phyloP scores from a whole-genome alignment of 129 eudicot genomes.

The Helichrysum umbraculigerum region DNA sequence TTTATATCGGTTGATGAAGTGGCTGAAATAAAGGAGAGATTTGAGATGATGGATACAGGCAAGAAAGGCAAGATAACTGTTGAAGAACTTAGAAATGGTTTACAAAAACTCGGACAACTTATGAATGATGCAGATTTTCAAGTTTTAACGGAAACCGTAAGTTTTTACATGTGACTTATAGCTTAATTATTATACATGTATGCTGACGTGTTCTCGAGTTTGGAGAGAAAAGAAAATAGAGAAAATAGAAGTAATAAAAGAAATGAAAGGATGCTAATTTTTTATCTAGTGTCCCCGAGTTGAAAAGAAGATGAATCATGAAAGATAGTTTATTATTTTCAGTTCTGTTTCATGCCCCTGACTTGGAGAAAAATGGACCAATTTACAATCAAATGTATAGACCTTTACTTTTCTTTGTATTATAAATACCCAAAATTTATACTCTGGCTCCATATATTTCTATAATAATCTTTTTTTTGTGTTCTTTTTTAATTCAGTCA shows the following conservation, averaged over 20 bases:
- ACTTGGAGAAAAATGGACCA: background rate
- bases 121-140: conserved; percentile 65
- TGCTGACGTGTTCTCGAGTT: background rate
- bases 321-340: too few relatives aligned
- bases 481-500: background rate
- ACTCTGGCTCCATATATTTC: too few relatives aligned
- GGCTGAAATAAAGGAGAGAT: conserved; percentile 70
- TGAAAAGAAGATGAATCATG: background rate
- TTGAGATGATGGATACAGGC: conserved; percentile 67
- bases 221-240: background rate
- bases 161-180: conserved; percentile 19
- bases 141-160: conserved; percentile 67
- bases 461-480: too few relatives aligned
- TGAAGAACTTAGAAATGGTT: conserved; percentile 72
- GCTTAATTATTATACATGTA: background rate
- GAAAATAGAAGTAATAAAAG: background rate
- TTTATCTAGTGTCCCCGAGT: background rate
- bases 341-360: background rate
- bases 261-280: background rate
- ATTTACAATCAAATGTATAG: too few relatives aligned
- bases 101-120: conserved; percentile 68
- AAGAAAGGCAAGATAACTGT: conserved; percentile 61
- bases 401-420: too few relatives aligned
- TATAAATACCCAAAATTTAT: too few relatives aligned
- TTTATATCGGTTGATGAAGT: conserved; percentile 72